Conservation (phyloP, 2,329 filamentous ascomycete genomes). For the Ilyonectria destructans region DNA sequence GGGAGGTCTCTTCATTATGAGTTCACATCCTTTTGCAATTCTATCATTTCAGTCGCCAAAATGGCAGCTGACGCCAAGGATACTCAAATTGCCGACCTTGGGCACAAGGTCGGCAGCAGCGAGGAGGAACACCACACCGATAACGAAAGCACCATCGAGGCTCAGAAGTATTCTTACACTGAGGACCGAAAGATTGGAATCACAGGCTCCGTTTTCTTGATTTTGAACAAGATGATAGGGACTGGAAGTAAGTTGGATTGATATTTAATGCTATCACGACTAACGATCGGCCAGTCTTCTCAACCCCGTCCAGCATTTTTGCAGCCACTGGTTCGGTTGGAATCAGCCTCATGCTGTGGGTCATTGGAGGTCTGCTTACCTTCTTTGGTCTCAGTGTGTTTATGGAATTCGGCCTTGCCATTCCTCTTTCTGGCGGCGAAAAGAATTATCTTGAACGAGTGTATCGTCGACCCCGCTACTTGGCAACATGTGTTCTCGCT, state of each 20-base stretch:
- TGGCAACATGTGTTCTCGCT: conserved; percentile 73
- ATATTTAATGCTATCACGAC: neutral
- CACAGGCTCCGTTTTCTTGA: conserved; percentile 68
- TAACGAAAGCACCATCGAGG: conserved; percentile 52
- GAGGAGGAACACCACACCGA: conserved; percentile 41
- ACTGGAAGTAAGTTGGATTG: conserved; percentile 64
- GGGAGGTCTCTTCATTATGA: neutral
- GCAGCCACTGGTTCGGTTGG: conserved; percentile 68
- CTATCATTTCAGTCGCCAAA: neutral
- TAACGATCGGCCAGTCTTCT: conserved; percentile 60
- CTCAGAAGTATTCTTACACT: conserved; percentile 59
- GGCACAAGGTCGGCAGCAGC: conserved; percentile 27
- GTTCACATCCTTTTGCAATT: neutral
- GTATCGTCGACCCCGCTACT: conserved; percentile 71
- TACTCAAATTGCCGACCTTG: conserved; percentile 11
- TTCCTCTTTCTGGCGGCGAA: conserved; percentile 75
- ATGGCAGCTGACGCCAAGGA: conserved; percentile 38
- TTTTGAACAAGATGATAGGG: conserved; percentile 73
- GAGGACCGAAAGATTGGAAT: conserved; percentile 68
- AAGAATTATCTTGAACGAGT: conserved; percentile 79
- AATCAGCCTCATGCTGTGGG: conserved; percentile 51
- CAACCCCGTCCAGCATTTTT: conserved; percentile 69
- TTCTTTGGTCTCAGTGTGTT: conserved; percentile 74
- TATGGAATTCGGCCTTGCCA: conserved; percentile 75
- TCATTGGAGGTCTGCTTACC: conserved; percentile 66